Conservation (phyloP, 1,139 yeast species). For the Candida frijolesensis region DNA sequence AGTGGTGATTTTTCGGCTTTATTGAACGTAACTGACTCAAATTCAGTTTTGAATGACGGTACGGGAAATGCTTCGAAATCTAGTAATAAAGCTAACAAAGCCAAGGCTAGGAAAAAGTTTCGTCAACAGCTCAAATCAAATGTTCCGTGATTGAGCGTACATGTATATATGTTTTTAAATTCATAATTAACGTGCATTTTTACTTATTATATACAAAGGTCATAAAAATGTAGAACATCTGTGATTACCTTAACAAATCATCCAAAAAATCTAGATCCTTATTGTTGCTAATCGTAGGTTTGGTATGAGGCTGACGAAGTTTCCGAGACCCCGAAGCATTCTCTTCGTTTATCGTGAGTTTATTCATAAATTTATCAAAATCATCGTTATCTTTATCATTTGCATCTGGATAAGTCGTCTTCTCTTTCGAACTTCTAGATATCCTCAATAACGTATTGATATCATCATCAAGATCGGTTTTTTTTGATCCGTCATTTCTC, state of each 20-base stretch:
- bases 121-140: background rate
- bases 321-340: background rate
- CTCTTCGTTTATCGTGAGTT: constrained; percentile 4
- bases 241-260: constrained; percentile 19
- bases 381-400: background rate
- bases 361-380: constrained; percentile 4
- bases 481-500: constrained; percentile 9
- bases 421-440: background rate
- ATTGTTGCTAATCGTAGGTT: background rate
- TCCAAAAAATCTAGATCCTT: constrained; percentile 22
- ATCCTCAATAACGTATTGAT: constrained; percentile 12
- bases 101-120: constrained; percentile 2
- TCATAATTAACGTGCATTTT: background rate
- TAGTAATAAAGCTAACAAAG: background rate
- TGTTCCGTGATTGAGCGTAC: background rate
- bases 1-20: no score
- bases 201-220: background rate
- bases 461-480: constrained; percentile 8
- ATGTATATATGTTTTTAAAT: no score
- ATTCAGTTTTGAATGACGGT: no score
- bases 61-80: background rate
- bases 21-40: no score
- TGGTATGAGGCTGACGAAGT: background rate
- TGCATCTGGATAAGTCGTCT: background rate
- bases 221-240: background rate